Percentiles rank a stretch among this genome's conserved stretches.
These are phyloP conservation scores for Malassezia cuniculi DNA, from an alignment of 1,284 basidiomycete species.

Conservation along the genomic window DNA sequence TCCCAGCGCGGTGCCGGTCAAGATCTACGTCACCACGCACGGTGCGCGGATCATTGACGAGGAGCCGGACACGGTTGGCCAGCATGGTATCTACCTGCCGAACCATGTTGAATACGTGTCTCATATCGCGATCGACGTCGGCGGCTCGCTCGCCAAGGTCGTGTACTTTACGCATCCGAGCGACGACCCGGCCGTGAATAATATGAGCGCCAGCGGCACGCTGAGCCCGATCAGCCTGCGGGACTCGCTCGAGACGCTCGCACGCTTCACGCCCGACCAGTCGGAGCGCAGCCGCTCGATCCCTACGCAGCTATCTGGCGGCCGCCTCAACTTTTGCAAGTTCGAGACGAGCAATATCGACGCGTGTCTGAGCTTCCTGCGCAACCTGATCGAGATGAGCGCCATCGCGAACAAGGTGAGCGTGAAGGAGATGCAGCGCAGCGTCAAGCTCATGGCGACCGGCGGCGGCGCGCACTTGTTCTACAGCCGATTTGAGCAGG, in stretches of 20 bases:
- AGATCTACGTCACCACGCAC: constrained; percentile 10
- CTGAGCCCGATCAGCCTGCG: constrained; percentile 10
- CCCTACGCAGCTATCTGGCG: constrained; percentile 54
- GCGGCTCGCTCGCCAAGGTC: constrained; percentile 92
- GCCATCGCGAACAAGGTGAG: constrained; percentile 77
- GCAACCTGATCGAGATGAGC: constrained; percentile 70
- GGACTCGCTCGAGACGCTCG: too few species aligned
- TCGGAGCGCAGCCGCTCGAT: constrained; percentile 34
- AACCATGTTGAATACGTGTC: constrained; percentile 43
- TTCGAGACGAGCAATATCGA: constrained; percentile 87
- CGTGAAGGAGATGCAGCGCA: constrained; percentile 75
- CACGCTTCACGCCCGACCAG: too few species aligned
- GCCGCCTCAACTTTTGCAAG: constrained; percentile 90
- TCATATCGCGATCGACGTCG: constrained; percentile 50
- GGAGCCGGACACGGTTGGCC: not conserved
- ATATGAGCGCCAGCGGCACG: constrained; percentile 9
- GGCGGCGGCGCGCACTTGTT: constrained; percentile 94
- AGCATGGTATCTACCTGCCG: constrained; percentile 41
- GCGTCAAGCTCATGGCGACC: constrained; percentile 94
- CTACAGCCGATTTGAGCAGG: constrained; percentile 64
- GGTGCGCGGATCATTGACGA: constrained; percentile 13
- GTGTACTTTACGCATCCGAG: constrained; percentile 69
- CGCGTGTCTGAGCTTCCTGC: constrained; percentile 69
- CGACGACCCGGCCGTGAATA: not conserved
- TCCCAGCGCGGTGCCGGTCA: constrained; percentile 11